Base-by-base conservation (phyloP, 495 filamentous ascomycete genomes). In the Penicillium desertorum region DNA sequence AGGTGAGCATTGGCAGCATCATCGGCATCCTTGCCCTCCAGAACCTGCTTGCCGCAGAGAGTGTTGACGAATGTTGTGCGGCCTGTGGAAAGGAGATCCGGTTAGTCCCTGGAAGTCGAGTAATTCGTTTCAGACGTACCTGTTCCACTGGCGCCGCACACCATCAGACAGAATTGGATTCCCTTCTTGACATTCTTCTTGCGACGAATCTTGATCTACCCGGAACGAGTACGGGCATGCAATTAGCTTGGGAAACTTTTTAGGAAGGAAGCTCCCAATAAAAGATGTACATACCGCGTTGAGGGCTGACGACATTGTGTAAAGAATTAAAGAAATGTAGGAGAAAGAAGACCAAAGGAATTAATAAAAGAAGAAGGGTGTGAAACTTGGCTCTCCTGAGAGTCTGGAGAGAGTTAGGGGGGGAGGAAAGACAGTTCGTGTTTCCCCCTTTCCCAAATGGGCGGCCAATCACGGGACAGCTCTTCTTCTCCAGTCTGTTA, bases 111-210 rank as follows among this genome's bases (percentile, higher is more conserved):
- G 36, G 3, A 71, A 70, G 71, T 69, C 48, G 53, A 54, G 53
- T 30, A 36, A n/a, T 39, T 22, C 11, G 49, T 53, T 22, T 42
- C 45, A 57, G 56, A 79, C 84, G 65, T 85, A 97, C 92, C 92
- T 74, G 94, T 98, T 74, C 94, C 94, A 64, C 92, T 96, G 69
- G 94, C 93, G 78, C 94, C 94, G 73, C 95, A 98, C 64, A 98
- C 94, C 94, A 98, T 98, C 87, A 98, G 72, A 79, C 93, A 98
- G 82, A 98, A 98, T 82, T 98, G 95, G 69, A 98, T 97, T 63
- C 94, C 94, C 88, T 98, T 98, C 88, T 98, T 98, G 78, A 98
- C 93, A 83, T 98, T 97, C 86, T 98, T 98, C 92, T 98, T 98
- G 71, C 91, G 87, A 78, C 94, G 92, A 74, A 96, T 92, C 88